Conservation (phyloP, 208 protist species). For the Trypanosomatidae sp. region DNA sequence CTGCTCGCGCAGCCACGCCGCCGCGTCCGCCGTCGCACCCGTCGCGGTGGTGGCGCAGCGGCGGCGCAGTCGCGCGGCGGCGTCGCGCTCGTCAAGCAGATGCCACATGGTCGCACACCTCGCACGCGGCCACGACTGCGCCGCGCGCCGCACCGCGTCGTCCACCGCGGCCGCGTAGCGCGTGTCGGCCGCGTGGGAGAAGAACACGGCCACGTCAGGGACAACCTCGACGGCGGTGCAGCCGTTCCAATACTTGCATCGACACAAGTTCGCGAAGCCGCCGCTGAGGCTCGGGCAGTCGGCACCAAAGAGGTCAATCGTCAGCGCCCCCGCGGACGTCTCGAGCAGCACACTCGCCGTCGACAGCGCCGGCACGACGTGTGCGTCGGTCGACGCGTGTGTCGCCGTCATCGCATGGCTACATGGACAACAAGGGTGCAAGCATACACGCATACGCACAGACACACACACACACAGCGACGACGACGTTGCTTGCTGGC, state of each 20-base stretch:
- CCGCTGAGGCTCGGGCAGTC: conserved; percentile 42
- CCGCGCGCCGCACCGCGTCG: not conserved
- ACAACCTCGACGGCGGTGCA: conserved; percentile 45
- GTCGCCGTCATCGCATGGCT: too few species aligned
- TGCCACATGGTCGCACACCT: not conserved
- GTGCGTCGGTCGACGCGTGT: too few species aligned
- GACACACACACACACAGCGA: too few species aligned
- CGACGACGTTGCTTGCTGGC: too few species aligned
- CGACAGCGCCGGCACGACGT: not conserved
- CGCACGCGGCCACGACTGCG: not conserved
- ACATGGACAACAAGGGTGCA: too few species aligned
- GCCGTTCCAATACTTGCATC: conserved; percentile 49
- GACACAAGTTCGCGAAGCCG: conserved; percentile 54
- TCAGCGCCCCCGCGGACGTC: conserved; percentile 40
- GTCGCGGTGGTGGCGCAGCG: too few species aligned
- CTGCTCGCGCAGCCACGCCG: too few species aligned
- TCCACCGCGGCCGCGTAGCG: conserved; percentile 2
- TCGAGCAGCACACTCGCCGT: conserved; percentile 38
- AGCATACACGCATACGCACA: too few species aligned
- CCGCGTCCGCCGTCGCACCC: too few species aligned
- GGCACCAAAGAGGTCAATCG: conserved; percentile 47
- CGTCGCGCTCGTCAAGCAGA: too few species aligned
- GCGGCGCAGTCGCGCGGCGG: too few species aligned
- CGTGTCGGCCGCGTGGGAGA: conserved; percentile 22
- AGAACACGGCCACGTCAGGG: conserved; percentile 46